Evolutionary conservation across 2,329 filamentous ascomycete genomes (phyloP).

Genomic region (Cladosporium austrohemisphaericum): DNA sequence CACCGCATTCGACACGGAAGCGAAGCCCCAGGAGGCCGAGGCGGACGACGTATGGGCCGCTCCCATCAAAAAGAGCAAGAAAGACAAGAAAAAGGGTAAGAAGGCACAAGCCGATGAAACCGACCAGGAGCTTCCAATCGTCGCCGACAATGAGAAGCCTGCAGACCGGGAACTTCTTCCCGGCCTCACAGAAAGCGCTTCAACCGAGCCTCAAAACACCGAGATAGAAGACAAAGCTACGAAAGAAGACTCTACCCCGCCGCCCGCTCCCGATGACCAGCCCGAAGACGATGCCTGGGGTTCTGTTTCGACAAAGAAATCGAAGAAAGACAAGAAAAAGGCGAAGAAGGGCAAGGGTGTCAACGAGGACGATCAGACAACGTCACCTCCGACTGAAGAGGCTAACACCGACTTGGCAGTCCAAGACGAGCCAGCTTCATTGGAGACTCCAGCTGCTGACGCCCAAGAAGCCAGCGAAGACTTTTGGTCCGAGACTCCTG

Average conservation of each 20-base stretch:
- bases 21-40: constrained; percentile 15
- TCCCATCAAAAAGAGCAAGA: constrained; percentile 28
- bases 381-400: background rate
- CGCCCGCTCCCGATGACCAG: background rate
- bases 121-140: too few species aligned
- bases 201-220: too few species aligned
- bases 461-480: background rate
- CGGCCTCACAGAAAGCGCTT: too few species aligned
- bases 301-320: constrained; percentile 24
- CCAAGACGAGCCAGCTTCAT: background rate
- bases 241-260: background rate
- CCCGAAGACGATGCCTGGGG: constrained; percentile 22
- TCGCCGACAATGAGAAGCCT: background rate
- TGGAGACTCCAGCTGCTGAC: background rate
- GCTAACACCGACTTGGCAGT: background rate
- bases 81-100: constrained; percentile 32
- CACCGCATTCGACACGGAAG: background rate
- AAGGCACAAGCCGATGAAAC: constrained; percentile 30
- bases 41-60: constrained; percentile 23
- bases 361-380: constrained; percentile 3
- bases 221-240: background rate
- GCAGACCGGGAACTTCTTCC: background rate
- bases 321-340: constrained; percentile 29
- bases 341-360: constrained; percentile 32
- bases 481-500: constrained; percentile 1